phyloP scores from a whole-genome alignment of 2,329 filamentous ascomycete genomes.

The Aureobasidium uvarum region DNA sequence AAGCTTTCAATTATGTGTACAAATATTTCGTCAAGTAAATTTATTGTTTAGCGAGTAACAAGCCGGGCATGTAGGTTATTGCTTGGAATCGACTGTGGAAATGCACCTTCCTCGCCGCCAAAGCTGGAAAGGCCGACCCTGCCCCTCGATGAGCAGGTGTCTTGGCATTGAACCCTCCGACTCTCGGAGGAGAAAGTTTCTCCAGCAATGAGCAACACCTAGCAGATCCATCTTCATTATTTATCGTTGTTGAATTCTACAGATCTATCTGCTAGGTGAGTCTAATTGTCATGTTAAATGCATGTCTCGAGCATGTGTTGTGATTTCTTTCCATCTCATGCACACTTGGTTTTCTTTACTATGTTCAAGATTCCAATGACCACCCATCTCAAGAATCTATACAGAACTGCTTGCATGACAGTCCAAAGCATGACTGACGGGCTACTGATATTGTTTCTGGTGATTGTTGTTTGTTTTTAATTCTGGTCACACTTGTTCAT shows the following conservation, averaged over 20 bases:
- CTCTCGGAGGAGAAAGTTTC: constrained; percentile 21
- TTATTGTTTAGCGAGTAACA: no score
- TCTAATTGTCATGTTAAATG: neutral
- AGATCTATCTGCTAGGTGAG: neutral
- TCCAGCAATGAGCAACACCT: constrained; percentile 20
- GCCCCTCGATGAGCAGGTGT: neutral
- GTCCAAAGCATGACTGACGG: no score
- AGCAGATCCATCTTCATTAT: neutral
- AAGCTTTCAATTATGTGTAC: neutral
- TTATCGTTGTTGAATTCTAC: neutral
- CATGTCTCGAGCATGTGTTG: neutral
- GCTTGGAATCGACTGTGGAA: no score
- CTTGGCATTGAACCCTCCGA: constrained; percentile 11
- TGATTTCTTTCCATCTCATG: neutral
- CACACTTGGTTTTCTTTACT: neutral
- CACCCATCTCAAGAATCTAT: neutral
- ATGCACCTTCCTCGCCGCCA: no score
- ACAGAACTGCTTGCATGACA: neutral
- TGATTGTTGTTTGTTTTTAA: no score
- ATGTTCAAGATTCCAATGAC: constrained; percentile 1
- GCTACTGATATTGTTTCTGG: no score
- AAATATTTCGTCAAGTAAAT: neutral
- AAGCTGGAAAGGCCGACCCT: constrained; percentile 3
- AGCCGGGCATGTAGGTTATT: no score
- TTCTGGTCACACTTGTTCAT: no score